phyloP scores from a whole-genome alignment of 805 yeast species.

The Wickerhamiella sergipiensis region DNA sequence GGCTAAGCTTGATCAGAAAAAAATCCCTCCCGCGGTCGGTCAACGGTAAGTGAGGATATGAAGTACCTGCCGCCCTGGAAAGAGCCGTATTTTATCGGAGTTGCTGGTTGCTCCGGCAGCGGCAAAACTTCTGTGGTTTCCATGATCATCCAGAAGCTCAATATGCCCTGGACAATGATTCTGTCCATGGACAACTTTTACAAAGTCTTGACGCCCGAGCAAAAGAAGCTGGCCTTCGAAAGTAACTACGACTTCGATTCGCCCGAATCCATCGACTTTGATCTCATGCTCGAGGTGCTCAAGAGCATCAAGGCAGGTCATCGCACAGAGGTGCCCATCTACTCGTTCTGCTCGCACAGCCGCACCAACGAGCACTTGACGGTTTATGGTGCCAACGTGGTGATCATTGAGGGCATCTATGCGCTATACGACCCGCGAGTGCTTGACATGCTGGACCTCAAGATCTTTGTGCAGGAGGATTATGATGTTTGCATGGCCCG shows the following conservation, averaged over 20 bases:
- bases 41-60: background rate
- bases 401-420: slow-evolving; percentile 83
- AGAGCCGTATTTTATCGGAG: slow-evolving; percentile 64
- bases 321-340: slow-evolving; percentile 50
- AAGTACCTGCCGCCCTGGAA: slow-evolving; percentile 75
- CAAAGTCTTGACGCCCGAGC: slow-evolving; percentile 51
- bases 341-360: slow-evolving; percentile 50
- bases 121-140: slow-evolving; percentile 92
- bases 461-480: slow-evolving; percentile 87
- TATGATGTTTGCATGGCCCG: slow-evolving; percentile 85
- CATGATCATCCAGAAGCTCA: slow-evolving; percentile 54
- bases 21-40: background rate
- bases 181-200: slow-evolving; percentile 86
- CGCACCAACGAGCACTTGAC: slow-evolving; percentile 54
- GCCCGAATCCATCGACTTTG: slow-evolving; percentile 76
- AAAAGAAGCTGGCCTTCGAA: slow-evolving; percentile 47
- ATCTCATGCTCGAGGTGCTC: slow-evolving; percentile 50
- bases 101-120: slow-evolving; percentile 77
- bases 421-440: slow-evolving; percentile 62
- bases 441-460: slow-evolving; percentile 65
- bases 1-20: background rate
- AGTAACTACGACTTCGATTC: slow-evolving; percentile 74
- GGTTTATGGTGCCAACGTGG: slow-evolving; percentile 87
- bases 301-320: slow-evolving; percentile 54
- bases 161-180: slow-evolving; percentile 80